Evolutionary conservation across 768 basidiomycete genomes (phyloP).

Genomic region (Russula earlei): DNA sequence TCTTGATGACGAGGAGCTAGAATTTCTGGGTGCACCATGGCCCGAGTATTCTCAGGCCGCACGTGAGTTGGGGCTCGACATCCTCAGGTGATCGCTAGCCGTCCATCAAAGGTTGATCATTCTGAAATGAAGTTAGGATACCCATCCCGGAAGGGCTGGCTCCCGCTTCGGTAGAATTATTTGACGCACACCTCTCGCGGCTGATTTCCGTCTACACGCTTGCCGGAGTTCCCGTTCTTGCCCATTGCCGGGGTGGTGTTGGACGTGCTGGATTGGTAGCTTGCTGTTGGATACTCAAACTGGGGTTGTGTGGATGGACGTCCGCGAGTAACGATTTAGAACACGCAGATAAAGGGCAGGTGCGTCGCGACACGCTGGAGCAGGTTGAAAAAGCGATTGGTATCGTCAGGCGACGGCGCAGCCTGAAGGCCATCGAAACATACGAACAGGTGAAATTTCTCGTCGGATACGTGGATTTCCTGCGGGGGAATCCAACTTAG

Average conservation of each 20-base stretch:
- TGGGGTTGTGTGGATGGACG: conserved; percentile 79
- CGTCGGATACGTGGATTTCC: conserved; percentile 62
- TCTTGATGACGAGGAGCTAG: conserved; percentile 76
- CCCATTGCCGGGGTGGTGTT: conserved; percentile 91
- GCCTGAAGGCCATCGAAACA: conserved; percentile 88
- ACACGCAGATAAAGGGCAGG: conserved; percentile 11
- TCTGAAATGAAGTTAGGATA: conserved; percentile 38
- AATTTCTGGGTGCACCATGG: conserved; percentile 84
- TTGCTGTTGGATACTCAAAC: conserved; percentile 85
- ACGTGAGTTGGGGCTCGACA: conserved; percentile 56
- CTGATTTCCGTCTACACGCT: conserved; percentile 69
- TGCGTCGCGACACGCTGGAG: conserved; percentile 42
- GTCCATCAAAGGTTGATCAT: not conserved
- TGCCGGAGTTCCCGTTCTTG: conserved; percentile 58
- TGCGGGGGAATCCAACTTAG: conserved; percentile 33
- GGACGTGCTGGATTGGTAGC: conserved; percentile 89
- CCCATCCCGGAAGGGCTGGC: conserved; percentile 88
- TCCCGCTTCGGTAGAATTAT: conserved; percentile 44
- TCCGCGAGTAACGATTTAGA: conserved; percentile 20
- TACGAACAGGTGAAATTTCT: conserved; percentile 86
- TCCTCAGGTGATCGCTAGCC: conserved; percentile 54
- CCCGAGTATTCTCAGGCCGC: conserved; percentile 59
- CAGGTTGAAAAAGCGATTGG: conserved; percentile 66
- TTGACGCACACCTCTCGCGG: conserved; percentile 58
- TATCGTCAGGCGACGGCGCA: conserved; percentile 65